These are phyloP conservation scores for sorghum (Sorghum bicolor) DNA, from an alignment of 176 grass and related monocot species.

Conservation along the genomic window Sorghum_bicolor_NCBIv3 NC_012872.2:71507001-71507500, in stretches of 20 bases:
- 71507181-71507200: too few relatives aligned
- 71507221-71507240: neutral
- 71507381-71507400: conserved; percentile 3
- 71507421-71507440: neutral
- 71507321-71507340: neutral
- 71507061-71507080: too few relatives aligned
- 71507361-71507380: conserved; percentile 7
- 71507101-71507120: too few relatives aligned
- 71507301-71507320: conserved; percentile 20
- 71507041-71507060: too few relatives aligned
- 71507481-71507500: neutral
- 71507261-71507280: conserved; percentile 13
- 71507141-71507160: too few relatives aligned
- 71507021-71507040: too few relatives aligned
- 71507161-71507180: too few relatives aligned
- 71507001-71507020: too few relatives aligned
- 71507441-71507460: neutral
- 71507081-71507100: too few relatives aligned
- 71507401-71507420: neutral
- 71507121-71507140: too few relatives aligned
- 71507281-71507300: conserved; percentile 30
- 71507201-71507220: neutral
- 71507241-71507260: neutral
- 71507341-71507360: conserved; percentile 1
- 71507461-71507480: neutral